phyloP scores from a whole-genome alignment of 208 protist species.

The Trypanosoma vivax region DNA sequence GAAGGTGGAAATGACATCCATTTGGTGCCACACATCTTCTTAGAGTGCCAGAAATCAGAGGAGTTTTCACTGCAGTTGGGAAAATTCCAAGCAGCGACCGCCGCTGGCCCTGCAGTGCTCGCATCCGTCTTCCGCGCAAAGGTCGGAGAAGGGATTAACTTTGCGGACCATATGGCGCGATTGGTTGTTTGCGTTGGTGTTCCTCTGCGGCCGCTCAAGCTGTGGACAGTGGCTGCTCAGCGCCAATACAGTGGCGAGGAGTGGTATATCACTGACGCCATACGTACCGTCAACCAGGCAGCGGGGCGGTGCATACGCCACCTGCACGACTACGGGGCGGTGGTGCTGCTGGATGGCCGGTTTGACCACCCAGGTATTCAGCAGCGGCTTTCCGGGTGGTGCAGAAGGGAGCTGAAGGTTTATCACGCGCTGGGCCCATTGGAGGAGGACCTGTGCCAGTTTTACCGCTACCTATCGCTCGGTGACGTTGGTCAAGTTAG shows the following conservation, averaged over 20 bases:
- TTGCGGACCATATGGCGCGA: slow-evolving; percentile 89
- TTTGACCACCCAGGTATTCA: slow-evolving; percentile 38
- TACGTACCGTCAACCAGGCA: slow-evolving; percentile 94
- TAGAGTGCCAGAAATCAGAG: slow-evolving; percentile 11
- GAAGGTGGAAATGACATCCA: neutral
- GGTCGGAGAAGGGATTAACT: slow-evolving; percentile 94
- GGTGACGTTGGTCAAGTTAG: no score
- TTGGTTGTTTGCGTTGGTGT: slow-evolving; percentile 93
- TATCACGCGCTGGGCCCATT: slow-evolving; percentile 8
- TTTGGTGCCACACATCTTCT: slow-evolving; percentile 4
- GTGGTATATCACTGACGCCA: slow-evolving; percentile 89
- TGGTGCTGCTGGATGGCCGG: slow-evolving; percentile 90
- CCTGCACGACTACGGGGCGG: slow-evolving; percentile 88
- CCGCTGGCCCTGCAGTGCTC: slow-evolving; percentile 33
- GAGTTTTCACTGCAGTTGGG: slow-evolving; percentile 15
- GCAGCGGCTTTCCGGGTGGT: slow-evolving; percentile 51
- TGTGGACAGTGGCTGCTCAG: slow-evolving; percentile 53
- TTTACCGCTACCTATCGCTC: no score
- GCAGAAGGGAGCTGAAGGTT: slow-evolving; percentile 27
- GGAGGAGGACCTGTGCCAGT: slow-evolving; percentile 5
- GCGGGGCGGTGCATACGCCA: slow-evolving; percentile 95
- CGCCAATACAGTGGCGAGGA: slow-evolving; percentile 53
- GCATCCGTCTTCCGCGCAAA: slow-evolving; percentile 94
- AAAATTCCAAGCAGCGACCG: slow-evolving; percentile 7
- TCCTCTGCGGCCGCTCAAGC: slow-evolving; percentile 60